Evolutionary conservation across 75 land plant species (phyloP), one percentile per base, ranked within the genome.

Genomic region (Sequoiadendron giganteum): DNA sequence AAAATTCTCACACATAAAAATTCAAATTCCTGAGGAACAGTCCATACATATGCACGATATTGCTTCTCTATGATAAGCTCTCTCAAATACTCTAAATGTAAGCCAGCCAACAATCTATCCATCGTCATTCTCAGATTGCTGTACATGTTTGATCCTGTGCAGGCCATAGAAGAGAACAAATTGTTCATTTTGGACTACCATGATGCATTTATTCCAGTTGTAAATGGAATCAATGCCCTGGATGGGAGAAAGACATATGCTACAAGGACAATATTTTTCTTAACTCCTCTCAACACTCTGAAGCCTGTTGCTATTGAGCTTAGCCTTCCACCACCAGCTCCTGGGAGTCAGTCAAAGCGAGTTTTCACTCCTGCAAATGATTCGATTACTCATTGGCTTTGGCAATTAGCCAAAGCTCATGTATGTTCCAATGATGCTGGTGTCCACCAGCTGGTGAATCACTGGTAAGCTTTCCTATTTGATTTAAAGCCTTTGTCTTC

Each of bases 371-470:
- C 95, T 13, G 88, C 92, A 14, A 83, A 84, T 13, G 95, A 92
- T 77, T 93, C 97, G 28, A 95, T 93, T 52, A 80, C 87, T 43
- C 85, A 89, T 48, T 97, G 97, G 97, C 75, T 90, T 18, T 97
- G 99, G 99, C 91, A 93, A 86, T 88, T 97, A 19, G 96, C 95
- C 48, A 97, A 97, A 89, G 92, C 95, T 81, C 99, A 97, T 86
- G 97, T 96, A 25, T 87, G 93, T 88, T 87, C 93, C 86, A 95
- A 97, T 82, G 95, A 96, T 88, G 94, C 96, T 45, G 96, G 96
- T 1, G 92, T 90, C 14, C 99, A 97, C 87, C 97, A 97, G 83
- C 94, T 97, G 3, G 93, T 95, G 25, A 93, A 93, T 87, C 99
- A 97, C 88, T 97, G 96, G 98, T 96, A 95, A 88, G 90, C 11